Evolutionary conservation across 495 filamentous ascomycete species (phyloP), one percentile per base, ranked within the genome.

Genomic region (Penicillium dipodomyicola): DNA sequence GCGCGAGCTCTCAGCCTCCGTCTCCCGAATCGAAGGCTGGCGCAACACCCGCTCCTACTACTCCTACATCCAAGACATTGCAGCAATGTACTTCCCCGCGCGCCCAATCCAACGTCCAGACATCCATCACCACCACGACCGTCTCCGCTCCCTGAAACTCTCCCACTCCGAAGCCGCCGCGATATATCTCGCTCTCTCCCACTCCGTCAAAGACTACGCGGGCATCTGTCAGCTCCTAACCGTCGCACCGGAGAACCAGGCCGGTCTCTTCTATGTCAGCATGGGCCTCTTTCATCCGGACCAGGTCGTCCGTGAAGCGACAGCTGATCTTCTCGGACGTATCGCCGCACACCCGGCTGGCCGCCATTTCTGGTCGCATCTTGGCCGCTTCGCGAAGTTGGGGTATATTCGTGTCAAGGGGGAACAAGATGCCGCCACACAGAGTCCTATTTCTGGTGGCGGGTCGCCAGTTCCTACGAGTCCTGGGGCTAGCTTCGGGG

Each of bases 201-300:
- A 87, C 45, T 82, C 86, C 32, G 86, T 96, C 15, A 82, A 85
- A 61, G 86, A 86, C 42, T 96, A 96, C 70, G 89, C 90, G 59
- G 90, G 91, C 52, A 91, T 96, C 54, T 91, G 89, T 65, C 87
- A 96, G 62, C 78, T 96, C n/a, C 78, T 97, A 23, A 87, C 83
- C 15, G 87, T 92, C 25, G 85, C 92, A 4, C 91, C 92, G 8
- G 91, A 96, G 75, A 88, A 83, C 43, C 88, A 93, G 59, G 89
- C 88, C 1, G 94, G 94, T 1, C 79, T 99, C 20, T 97, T 97
- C 72, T 96, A 96, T 61, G 71, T 99, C 32, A 87, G 86, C 39
- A 82, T 97, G 55, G 94, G 94, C 4, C 79, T 99, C n/a, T 96
- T 97, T 67, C 94, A 99, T 76, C 90, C 90, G 37, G 81, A 90